Evolutionary conservation across 2,329 filamentous ascomycete species (phyloP), one percentile per base, ranked within the genome.

Genomic region (Fusarium tupiense): DNA sequence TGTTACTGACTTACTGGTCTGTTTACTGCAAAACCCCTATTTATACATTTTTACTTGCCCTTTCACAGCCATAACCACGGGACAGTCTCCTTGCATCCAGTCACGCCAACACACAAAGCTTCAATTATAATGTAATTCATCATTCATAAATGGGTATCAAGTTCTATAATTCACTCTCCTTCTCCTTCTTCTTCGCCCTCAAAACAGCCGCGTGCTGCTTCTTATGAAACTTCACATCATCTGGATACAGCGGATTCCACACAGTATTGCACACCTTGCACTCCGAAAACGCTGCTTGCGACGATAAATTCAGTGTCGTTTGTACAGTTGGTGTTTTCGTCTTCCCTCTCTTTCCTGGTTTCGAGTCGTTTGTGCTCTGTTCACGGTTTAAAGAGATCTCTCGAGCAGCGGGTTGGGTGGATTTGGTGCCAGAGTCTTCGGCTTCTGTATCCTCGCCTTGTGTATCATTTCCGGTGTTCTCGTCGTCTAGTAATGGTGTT

Each of bases 281-380:
- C 61, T 86, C 84, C 5, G 83, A 81, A 67, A 86, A 86, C 3
- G 84, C 77, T 7, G 84, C 82, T 33, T 83, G 80, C 3, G 81
- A 79, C 1, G 85, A 85, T 6, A 86, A 77, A 40, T 86, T 86
- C n/a, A 86, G 79, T 3, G 84, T 86, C 4, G 83, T 86, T 58
- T 86, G 85, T 2, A 86, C 77, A 3, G 75, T 71, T 4, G 80
- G 52, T 13, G 69, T n/a, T 44, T 78, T 81, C 8, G 37, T 33
- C 33, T 76, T 81, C 6, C 61, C 24, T 22, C 62, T 80, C 24
- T 67, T 74, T 6, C 24, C 69, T 69, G 20, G 31, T 46, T 75
- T 80, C 13, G 49, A 19, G 19, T 69, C 77, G 17, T 47, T 69
- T 35, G 61, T 60, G 33, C 22, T 54, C 3, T 33, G 52, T 33